These are phyloP conservation scores for Musa beccarii DNA, from an alignment of 176 grass and related monocot species.

Conservation along the genomic window DNA sequence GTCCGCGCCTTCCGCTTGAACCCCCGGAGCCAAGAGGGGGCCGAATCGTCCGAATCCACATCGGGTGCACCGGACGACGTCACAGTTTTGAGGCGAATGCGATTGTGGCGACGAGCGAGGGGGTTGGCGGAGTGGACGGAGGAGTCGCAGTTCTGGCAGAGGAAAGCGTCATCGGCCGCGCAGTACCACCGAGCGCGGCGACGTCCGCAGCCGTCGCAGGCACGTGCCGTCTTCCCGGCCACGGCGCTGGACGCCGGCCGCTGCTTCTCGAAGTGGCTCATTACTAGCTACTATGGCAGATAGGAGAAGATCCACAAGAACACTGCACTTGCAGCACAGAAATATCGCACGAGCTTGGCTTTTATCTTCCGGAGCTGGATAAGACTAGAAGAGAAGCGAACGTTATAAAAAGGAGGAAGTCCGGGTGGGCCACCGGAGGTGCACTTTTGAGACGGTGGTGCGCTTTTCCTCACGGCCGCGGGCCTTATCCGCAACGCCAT, in stretches of 20 bases:
- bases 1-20: slow-evolving; percentile 75
- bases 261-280: slow-evolving; percentile 31
- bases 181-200: slow-evolving; percentile 92
- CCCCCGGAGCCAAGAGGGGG: slow-evolving; percentile 32
- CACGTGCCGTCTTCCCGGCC: slow-evolving; percentile 58
- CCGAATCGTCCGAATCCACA: not conserved
- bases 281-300: not conserved
- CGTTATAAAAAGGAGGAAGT: not conserved
- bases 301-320: not conserved
- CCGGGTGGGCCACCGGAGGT: not conserved
- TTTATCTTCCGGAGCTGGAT: not conserved
- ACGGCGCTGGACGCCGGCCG: slow-evolving; percentile 27
- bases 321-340: not conserved
- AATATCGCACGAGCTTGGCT: not conserved
- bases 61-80: not conserved
- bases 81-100: slow-evolving; percentile 36
- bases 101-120: slow-evolving; percentile 66
- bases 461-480: slow-evolving; percentile 19
- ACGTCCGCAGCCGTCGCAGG: slow-evolving; percentile 67
- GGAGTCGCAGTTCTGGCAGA: slow-evolving; percentile 82
- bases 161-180: slow-evolving; percentile 83
- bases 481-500: slow-evolving; percentile 50
- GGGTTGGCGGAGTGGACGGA: slow-evolving; percentile 89
- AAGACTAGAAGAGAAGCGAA: not conserved
- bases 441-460: not conserved